These are phyloP conservation scores for Aspergillus bridgeri DNA, from an alignment of 495 filamentous ascomycete species.

Conservation along the genomic window DNA sequence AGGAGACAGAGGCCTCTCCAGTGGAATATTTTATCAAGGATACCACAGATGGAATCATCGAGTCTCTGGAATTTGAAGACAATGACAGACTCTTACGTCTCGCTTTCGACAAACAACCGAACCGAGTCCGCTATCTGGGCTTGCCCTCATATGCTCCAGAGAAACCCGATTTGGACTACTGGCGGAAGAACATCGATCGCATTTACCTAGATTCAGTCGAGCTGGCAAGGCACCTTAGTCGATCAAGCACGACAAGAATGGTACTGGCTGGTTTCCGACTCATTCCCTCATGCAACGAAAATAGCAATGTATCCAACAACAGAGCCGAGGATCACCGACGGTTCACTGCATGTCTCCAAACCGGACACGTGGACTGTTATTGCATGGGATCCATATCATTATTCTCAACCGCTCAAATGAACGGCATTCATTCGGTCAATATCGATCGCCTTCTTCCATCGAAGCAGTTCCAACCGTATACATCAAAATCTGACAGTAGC, in stretches of 20 bases:
- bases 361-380: slow-evolving; percentile 8
- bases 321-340: not conserved
- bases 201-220: slow-evolving; percentile 17
- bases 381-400: slow-evolving; percentile 10
- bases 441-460: slow-evolving; percentile 16
- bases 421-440: not conserved
- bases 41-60: slow-evolving; percentile 16
- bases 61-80: slow-evolving; percentile 20
- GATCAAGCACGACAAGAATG: slow-evolving; percentile 6
- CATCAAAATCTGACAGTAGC: not conserved
- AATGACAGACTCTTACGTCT: slow-evolving; percentile 20
- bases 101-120: slow-evolving; percentile 7
- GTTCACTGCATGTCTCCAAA: slow-evolving; percentile 16
- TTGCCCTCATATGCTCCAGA: not conserved
- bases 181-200: slow-evolving; percentile 14
- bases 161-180: slow-evolving; percentile 11
- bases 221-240: slow-evolving; percentile 9
- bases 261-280: slow-evolving; percentile 15
- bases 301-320: not conserved
- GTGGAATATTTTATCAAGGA: slow-evolving; percentile 15
- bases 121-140: slow-evolving; percentile 20
- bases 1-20: not conserved
- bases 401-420: not conserved
- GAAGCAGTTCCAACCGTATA: slow-evolving; percentile 2
- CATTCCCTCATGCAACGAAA: slow-evolving; percentile 4